Evolutionary conservation across 176 grass and related monocot genomes (phyloP).

Genomic region (Avena insularis): DNA sequence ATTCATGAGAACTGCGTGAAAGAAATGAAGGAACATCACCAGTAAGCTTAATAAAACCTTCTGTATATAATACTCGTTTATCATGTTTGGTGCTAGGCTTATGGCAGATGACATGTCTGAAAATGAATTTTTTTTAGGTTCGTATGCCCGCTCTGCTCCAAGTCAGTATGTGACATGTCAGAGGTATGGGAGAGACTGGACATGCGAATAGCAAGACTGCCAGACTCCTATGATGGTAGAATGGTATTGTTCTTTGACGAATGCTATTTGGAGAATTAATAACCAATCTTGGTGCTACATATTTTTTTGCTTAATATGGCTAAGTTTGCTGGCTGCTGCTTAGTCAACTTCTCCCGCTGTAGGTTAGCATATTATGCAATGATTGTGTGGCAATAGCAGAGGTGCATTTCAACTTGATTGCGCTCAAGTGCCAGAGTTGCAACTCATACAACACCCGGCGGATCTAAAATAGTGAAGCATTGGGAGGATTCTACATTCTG

Average conservation of each 20-base stretch:
- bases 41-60: slow-evolving; percentile 54
- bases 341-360: slow-evolving; percentile 15
- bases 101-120: slow-evolving; percentile 11
- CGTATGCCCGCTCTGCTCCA: slow-evolving; percentile 90
- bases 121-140: slow-evolving; percentile 50
- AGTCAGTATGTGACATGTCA: slow-evolving; percentile 97
- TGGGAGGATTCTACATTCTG: background rate
- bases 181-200: slow-evolving; percentile 94
- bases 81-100: background rate
- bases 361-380: slow-evolving; percentile 92
- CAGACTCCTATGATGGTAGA: slow-evolving; percentile 65
- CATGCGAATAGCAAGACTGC: slow-evolving; percentile 70
- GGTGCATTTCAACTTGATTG: slow-evolving; percentile 80
- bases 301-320: too few relatives aligned
- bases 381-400: slow-evolving; percentile 69
- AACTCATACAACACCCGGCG: slow-evolving; percentile 95
- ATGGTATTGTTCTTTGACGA: slow-evolving; percentile 49
- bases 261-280: background rate
- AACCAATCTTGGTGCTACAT: background rate
- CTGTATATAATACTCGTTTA: background rate
- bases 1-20: slow-evolving; percentile 89
- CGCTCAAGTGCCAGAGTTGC: slow-evolving; percentile 88
- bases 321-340: background rate
- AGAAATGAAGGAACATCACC: slow-evolving; percentile 88
- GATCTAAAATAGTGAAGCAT: slow-evolving; percentile 44